Conservation (phyloP, 2,329 filamentous ascomycete genomes). For the Hypomyces rosellus region DNA sequence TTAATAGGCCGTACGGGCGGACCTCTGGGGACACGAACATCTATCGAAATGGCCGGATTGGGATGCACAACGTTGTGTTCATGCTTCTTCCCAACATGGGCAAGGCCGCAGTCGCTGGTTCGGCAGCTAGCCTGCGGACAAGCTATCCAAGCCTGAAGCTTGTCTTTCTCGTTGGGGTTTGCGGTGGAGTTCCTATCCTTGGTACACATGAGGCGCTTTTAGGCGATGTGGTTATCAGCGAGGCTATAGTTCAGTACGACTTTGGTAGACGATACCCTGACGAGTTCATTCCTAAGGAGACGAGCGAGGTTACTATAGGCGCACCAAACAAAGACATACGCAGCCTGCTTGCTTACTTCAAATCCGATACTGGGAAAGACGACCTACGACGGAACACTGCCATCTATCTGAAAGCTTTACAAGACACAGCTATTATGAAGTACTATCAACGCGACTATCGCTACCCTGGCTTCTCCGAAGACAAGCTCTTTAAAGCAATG, state of each 20-base stretch:
- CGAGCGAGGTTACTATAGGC: conserved; percentile 19
- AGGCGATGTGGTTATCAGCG: conserved; percentile 21
- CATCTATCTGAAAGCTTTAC: conserved; percentile 9
- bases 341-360: conserved; percentile 19
- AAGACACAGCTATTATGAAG: conserved; percentile 4
- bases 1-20: conserved; percentile 3
- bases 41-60: conserved; percentile 19
- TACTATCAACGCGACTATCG: conserved; percentile 13
- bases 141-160: conserved; percentile 25
- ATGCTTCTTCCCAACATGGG: conserved; percentile 14
- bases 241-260: conserved; percentile 17
- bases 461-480: conserved; percentile 21
- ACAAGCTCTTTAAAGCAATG: conserved; percentile 24
- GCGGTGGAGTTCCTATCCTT: conserved; percentile 19
- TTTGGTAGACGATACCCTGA: conserved; percentile 17
- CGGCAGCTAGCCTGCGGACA: conserved; percentile 14
- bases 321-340: conserved; percentile 21
- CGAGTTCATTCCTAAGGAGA: conserved; percentile 16
- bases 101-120: conserved; percentile 14
- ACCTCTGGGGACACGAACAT: conserved; percentile 20
- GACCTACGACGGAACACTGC: conserved; percentile 5
- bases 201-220: conserved; percentile 10
- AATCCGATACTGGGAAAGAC: conserved; percentile 1
- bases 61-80: conserved; percentile 17
- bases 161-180: conserved; percentile 29